Conservation (phyloP, 2,329 filamentous ascomycete genomes). For the Amylocarpus encephaloides region DNA sequence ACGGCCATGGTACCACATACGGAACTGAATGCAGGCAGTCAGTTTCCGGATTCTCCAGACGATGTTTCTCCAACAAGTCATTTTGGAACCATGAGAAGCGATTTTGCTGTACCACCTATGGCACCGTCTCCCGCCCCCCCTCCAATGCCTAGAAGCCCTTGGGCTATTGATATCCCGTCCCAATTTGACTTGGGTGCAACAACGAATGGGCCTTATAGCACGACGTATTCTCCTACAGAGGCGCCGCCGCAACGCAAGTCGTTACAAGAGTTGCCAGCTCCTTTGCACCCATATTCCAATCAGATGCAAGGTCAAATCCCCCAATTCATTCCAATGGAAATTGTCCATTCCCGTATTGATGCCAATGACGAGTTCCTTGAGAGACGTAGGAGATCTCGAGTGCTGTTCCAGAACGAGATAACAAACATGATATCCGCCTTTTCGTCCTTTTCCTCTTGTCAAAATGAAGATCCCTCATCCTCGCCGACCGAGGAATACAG, state of each 20-base stretch:
- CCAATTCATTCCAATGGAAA: slow-evolving; percentile 22
- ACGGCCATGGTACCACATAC: neutral
- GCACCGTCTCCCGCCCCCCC: slow-evolving; percentile 9
- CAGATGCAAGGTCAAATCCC: slow-evolving; percentile 2
- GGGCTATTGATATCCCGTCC: slow-evolving; percentile 17
- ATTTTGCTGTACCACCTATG: neutral
- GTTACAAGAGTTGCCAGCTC: slow-evolving; percentile 1
- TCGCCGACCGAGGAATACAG: neutral
- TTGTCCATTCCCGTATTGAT: slow-evolving; percentile 19
- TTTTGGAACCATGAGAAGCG: slow-evolving; percentile 2
- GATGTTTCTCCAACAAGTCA: slow-evolving; percentile 1
- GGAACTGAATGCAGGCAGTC: neutral
- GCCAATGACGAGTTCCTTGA: slow-evolving; percentile 28
- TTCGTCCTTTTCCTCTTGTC: neutral
- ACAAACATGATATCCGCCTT: slow-evolving; percentile 12
- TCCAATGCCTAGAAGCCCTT: slow-evolving; percentile 19
- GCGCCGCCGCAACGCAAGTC: neutral
- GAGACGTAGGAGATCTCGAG: slow-evolving; percentile 20
- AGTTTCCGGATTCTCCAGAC: slow-evolving; percentile 2
- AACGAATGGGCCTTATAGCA: neutral
- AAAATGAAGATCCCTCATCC: too few species aligned
- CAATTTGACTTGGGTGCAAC: slow-evolving; percentile 13
- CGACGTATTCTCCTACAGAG: neutral
- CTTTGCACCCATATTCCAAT: neutral
- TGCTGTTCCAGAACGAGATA: slow-evolving; percentile 24